Evolutionary conservation across 495 filamentous ascomycete species (phyloP).

Genomic region (Chlorociboria aeruginascens): DNA sequence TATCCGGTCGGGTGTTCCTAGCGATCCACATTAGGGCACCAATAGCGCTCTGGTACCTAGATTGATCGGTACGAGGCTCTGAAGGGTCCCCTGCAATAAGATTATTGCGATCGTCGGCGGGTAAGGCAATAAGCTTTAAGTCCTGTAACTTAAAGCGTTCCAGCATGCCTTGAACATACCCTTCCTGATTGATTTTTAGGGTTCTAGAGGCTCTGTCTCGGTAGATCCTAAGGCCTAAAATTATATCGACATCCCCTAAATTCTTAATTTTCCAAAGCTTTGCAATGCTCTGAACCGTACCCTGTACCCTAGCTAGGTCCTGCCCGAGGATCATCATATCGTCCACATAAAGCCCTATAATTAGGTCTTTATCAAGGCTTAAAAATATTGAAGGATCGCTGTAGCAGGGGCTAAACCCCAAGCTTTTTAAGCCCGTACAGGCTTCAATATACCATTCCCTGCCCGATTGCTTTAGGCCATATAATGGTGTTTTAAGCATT

Average conservation of each 20-base stretch:
- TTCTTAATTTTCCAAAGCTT: not conserved
- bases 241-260: not conserved
- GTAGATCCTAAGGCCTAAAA: not conserved
- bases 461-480: not conserved
- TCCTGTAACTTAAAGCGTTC: conserved; percentile 1
- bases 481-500: not conserved
- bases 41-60: conserved; percentile 1
- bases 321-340: not conserved
- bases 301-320: not conserved
- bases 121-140: not conserved
- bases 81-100: not conserved
- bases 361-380: not conserved
- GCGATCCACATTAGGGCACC: not conserved
- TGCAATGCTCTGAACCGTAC: not conserved
- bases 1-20: no score
- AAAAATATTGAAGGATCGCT: not conserved
- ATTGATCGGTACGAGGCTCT: not conserved
- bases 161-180: not conserved
- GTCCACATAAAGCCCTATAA: conserved; percentile 3
- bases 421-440: not conserved
- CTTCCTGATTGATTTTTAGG: not conserved
- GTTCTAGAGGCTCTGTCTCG: not conserved
- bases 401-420: not conserved
- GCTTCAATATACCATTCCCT: not conserved
- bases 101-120: not conserved